These are phyloP conservation scores for Globisporangium cylindrosporum DNA, from an alignment of 352 stramenopile species.

Conservation along the genomic window DNA sequence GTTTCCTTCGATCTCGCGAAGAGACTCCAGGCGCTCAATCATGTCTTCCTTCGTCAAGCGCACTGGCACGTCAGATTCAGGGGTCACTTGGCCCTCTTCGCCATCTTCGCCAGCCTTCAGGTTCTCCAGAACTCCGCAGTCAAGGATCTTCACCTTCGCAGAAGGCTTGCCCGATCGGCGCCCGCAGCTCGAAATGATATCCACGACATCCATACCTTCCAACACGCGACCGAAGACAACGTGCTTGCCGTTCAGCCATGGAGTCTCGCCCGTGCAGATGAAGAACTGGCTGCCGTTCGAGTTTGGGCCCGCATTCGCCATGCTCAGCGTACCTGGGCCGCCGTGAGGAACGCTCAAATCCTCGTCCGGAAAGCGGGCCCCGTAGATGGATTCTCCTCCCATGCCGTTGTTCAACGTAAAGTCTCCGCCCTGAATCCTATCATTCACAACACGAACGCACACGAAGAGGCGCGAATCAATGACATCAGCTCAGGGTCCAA, in stretches of 20 bases:
- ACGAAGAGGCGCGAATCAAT: too few species aligned
- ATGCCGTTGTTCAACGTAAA: constrained; percentile 93
- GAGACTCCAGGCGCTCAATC: constrained; percentile 53
- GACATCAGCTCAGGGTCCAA: not conserved
- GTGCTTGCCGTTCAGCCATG: constrained; percentile 97
- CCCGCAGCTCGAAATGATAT: constrained; percentile 79
- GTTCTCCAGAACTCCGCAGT: constrained; percentile 60
- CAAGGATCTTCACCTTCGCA: constrained; percentile 89
- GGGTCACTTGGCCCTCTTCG: constrained; percentile 11
- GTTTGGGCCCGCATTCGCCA: constrained; percentile 88
- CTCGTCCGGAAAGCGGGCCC: constrained; percentile 91
- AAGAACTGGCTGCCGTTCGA: constrained; percentile 97
- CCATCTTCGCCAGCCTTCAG: constrained; percentile 14
- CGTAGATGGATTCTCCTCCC: constrained; percentile 95
- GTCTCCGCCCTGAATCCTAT: constrained; percentile 91
- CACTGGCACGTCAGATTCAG: constrained; percentile 17
- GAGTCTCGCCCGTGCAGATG: constrained; percentile 93
- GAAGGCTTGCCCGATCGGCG: constrained; percentile 86
- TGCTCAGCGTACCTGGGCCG: constrained; percentile 76
- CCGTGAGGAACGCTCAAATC: constrained; percentile 71
- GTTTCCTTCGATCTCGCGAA: constrained; percentile 62
- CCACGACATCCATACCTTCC: constrained; percentile 91
- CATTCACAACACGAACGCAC: constrained; percentile 13
- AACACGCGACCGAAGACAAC: constrained; percentile 93
- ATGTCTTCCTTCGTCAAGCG: constrained; percentile 55